These are phyloP conservation scores for Lanmaoa pseudosensibilis DNA, from an alignment of 768 basidiomycete genomes.

Conservation along the genomic window DNA sequence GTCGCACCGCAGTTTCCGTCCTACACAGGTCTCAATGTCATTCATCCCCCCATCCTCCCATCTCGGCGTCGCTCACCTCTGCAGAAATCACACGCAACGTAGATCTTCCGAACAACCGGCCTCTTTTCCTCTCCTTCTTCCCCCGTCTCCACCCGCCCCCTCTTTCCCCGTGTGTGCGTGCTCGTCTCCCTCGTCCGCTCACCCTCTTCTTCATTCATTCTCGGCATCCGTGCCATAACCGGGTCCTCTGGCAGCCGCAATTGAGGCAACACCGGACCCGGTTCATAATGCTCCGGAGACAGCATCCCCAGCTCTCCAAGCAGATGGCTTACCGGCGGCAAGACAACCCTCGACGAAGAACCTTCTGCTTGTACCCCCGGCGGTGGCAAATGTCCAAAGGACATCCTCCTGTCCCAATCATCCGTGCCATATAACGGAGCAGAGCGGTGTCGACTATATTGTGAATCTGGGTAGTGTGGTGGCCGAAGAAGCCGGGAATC, in stretches of 20 bases:
- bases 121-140: constrained; percentile 24
- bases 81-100: constrained; percentile 76
- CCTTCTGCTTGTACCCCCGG: constrained; percentile 16
- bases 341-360: constrained; percentile 23
- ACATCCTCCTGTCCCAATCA: constrained; percentile 25
- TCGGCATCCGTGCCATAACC: background rate
- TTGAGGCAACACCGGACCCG: constrained; percentile 28
- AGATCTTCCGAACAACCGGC: constrained; percentile 29
- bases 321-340: constrained; percentile 31
- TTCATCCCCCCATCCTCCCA: background rate
- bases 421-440: constrained; percentile 25
- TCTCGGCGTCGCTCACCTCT: constrained; percentile 48
- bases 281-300: constrained; percentile 16
- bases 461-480: constrained; percentile 18
- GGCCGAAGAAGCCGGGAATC: constrained; percentile 23
- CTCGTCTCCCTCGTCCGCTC: constrained; percentile 12
- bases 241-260: constrained; percentile 28
- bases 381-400: constrained; percentile 20
- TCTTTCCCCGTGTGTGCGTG: constrained; percentile 20
- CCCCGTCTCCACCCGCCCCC: constrained; percentile 14
- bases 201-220: constrained; percentile 12
- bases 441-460: constrained; percentile 26
- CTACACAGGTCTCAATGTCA: constrained; percentile 36
- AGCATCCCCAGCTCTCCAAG: constrained; percentile 25
- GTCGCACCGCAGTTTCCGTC: constrained; percentile 74